Conservation (phyloP, 805 yeast genomes). For the Danielia oregonensis region DNA sequence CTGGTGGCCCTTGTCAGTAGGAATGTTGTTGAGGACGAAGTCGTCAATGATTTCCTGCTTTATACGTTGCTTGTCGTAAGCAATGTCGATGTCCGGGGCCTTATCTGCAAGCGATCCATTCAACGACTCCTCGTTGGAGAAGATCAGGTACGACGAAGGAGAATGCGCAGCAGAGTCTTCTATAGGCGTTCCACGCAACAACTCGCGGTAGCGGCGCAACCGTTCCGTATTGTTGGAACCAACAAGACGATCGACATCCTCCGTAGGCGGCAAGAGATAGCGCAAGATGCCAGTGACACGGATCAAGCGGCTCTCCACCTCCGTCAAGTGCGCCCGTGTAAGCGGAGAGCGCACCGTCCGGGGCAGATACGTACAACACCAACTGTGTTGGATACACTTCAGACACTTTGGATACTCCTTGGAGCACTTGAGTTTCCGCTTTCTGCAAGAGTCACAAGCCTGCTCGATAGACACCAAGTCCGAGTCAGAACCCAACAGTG, state of each 20-base stretch:
- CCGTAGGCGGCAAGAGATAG: constrained; percentile 27
- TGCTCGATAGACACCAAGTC: constrained; percentile 46
- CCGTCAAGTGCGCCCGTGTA: constrained; percentile 76
- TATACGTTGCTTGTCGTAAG: constrained; percentile 21
- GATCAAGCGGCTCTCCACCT: constrained; percentile 53
- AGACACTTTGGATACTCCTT: constrained; percentile 74
- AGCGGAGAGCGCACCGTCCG: constrained; percentile 73
- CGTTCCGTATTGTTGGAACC: constrained; percentile 13
- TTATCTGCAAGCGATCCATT: constrained; percentile 13
- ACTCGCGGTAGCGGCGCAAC: constrained; percentile 11
- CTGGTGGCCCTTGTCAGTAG: constrained; percentile 17
- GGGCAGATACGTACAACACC: constrained; percentile 80
- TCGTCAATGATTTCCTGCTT: constrained; percentile 41
- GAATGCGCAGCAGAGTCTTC: constrained; percentile 16
- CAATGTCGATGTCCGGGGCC: constrained; percentile 8
- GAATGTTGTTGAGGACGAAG: constrained; percentile 35
- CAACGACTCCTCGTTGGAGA: constrained; percentile 21
- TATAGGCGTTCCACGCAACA: constrained; percentile 4
- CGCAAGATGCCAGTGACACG: constrained; percentile 28
- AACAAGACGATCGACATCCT: constrained; percentile 18
- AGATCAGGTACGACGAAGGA: constrained; percentile 22
- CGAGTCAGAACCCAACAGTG: too few species aligned
- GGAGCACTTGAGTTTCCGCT: constrained; percentile 75
- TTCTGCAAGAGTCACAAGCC: constrained; percentile 81
- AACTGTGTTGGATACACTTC: constrained; percentile 65